phyloP scores from a whole-genome alignment of 192 early-diverging fungal species.

The Linnemannia schmuckeri region DNA sequence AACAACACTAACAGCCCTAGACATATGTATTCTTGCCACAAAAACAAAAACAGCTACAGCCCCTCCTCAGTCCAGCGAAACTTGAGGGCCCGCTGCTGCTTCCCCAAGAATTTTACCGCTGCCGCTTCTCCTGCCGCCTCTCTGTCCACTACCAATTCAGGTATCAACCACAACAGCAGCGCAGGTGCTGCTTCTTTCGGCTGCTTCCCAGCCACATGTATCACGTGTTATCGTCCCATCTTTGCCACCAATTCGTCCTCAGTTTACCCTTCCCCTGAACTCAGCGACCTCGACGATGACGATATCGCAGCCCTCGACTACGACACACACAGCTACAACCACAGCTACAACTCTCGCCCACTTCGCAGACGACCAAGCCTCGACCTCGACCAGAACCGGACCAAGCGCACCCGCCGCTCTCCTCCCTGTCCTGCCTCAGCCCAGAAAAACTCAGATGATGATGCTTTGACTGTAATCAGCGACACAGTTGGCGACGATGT shows the following conservation, averaged over 20 bases:
- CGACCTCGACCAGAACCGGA: not conserved
- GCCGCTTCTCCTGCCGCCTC: not conserved
- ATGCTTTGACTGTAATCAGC: not conserved
- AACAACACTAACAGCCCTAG: constrained; percentile 2
- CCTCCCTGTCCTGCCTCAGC: not conserved
- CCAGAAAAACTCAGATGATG: not conserved
- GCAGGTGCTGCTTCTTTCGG: not conserved
- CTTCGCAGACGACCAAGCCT: not conserved
- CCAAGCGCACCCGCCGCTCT: not conserved
- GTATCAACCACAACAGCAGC: not conserved
- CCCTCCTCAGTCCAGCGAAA: not conserved
- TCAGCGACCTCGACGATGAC: not conserved
- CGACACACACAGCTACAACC: not conserved
- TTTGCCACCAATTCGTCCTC: not conserved
- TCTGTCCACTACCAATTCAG: not conserved
- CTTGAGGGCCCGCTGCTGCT: not conserved
- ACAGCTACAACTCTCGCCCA: not conserved
- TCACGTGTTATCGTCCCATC: not conserved
- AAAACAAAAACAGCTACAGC: not conserved
- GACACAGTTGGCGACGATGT: not conserved
- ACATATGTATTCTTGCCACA: not conserved
- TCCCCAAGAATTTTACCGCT: not conserved
- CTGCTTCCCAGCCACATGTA: not conserved
- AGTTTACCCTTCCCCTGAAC: not conserved
- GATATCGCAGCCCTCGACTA: not conserved